Evolutionary conservation across 352 stramenopile species (phyloP), one percentile per base, ranked within the genome.

Genomic region (Phytopythium boreale): DNA sequence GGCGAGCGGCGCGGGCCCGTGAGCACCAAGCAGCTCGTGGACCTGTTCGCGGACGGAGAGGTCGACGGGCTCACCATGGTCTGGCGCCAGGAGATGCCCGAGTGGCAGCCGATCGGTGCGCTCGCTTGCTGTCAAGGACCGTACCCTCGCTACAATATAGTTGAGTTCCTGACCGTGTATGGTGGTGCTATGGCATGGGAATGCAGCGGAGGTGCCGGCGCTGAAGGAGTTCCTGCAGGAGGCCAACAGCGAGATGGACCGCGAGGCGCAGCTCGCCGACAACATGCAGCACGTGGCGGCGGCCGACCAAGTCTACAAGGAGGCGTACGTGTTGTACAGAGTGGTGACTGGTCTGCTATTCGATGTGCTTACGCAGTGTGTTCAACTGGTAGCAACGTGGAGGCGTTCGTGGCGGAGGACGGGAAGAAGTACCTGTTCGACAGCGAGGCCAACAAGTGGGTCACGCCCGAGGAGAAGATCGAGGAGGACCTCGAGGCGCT

Each of bases 21-120:
- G 47, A 75, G 59, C 44, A 92, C 83, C 7, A 68, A 84, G 50
- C 69, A 86, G 51, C 77, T 92, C 15, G 62, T 89, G 29, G 49
- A 61, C 17, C 71, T 88, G 37, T 92, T 92, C 68, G 66, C 86
- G 58, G 74, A 89, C 34, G 83, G 81, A 56, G 68, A 86, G 50
- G 68, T 90, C 34, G 83, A 92, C 63, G 83, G 83, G 34, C 79
- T 92, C 72, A 92, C 83, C 63, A 69, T 92, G 41, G 77, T 92
- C 10, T 92, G 83, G 83, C 79, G 56, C 20, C 66, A 80, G 53
- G 66, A 78, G 34, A 70, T 91, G 51, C 34, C 70, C 37, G 67
- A 64, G 20, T 89, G 79, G 83, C 86, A 82, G 51, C 74, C 83
- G 15, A 76, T 92, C 20, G 74, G 79, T 86, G 37, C 59, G 53